These are phyloP conservation scores for Hypholoma fasciculare DNA, from an alignment of 768 basidiomycete genomes.

Conservation along the genomic window DNA sequence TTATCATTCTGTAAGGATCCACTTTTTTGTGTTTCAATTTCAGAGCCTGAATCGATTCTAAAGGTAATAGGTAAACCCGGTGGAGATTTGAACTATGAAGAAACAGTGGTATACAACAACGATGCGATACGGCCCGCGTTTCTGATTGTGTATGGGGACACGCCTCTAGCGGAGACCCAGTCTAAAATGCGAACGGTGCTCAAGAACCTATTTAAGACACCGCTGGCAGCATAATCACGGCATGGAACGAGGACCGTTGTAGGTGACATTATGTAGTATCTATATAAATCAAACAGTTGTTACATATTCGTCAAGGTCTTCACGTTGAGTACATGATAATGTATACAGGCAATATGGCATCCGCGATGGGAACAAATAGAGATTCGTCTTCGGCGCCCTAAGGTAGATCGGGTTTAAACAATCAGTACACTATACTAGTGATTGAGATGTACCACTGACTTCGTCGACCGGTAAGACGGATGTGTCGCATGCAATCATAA, in stretches of 20 bases:
- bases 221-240: constrained; percentile 38
- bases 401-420: constrained; percentile 27
- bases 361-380: constrained; percentile 52
- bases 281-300: neutral
- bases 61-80: constrained; percentile 68
- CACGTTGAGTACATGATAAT: constrained; percentile 53
- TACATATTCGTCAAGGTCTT: neutral
- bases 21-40: neutral
- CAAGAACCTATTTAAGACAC: constrained; percentile 46
- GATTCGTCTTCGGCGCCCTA: constrained; percentile 40
- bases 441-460: constrained; percentile 19
- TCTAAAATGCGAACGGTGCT: constrained; percentile 35
- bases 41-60: neutral
- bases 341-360: constrained; percentile 59
- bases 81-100: constrained; percentile 64
- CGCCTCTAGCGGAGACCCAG: constrained; percentile 17
- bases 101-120: constrained; percentile 66
- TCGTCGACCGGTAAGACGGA: constrained; percentile 38
- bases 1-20: constrained; percentile 53
- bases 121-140: constrained; percentile 69
- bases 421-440: neutral
- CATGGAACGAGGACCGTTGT: constrained; percentile 3
- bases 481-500: constrained; percentile 62
- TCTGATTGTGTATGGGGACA: constrained; percentile 59
- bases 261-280: neutral